Conservation (phyloP, 306 rosid genomes). For the Pyrus communis region DNA sequence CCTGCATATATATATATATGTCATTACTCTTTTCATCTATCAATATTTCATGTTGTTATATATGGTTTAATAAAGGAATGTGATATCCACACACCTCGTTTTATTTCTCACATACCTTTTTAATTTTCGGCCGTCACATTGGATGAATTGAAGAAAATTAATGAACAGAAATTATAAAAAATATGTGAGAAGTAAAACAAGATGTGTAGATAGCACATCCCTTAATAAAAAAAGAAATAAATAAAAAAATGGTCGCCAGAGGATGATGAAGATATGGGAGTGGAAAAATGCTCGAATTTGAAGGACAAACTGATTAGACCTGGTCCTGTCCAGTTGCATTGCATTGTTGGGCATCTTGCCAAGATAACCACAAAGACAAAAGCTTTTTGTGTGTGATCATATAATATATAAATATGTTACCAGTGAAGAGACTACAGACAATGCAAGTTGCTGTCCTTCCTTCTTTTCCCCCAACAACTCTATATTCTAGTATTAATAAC, state of each 20-base stretch:
- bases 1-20: too few relatives aligned
- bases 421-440: neutral
- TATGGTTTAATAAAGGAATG: too few relatives aligned
- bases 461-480: neutral
- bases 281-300: neutral
- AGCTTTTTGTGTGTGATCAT: neutral
- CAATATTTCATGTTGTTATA: too few relatives aligned
- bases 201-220: too few relatives aligned
- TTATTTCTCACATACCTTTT: too few relatives aligned
- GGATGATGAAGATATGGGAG: neutral
- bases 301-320: neutral
- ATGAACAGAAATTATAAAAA: too few relatives aligned
- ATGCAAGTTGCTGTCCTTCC: neutral
- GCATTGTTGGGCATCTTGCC: neutral
- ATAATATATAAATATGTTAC: neutral
- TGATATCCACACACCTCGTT: too few relatives aligned
- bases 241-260: neutral
- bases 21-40: too few relatives aligned
- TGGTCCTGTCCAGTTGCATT: neutral
- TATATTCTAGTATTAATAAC: neutral
- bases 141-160: too few relatives aligned
- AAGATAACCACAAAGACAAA: neutral
- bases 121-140: too few relatives aligned
- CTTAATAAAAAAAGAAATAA: neutral
- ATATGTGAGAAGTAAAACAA: too few relatives aligned